Conservation (phyloP, 23 red algal genomes). For the Pyropia haitanensis region DNA sequence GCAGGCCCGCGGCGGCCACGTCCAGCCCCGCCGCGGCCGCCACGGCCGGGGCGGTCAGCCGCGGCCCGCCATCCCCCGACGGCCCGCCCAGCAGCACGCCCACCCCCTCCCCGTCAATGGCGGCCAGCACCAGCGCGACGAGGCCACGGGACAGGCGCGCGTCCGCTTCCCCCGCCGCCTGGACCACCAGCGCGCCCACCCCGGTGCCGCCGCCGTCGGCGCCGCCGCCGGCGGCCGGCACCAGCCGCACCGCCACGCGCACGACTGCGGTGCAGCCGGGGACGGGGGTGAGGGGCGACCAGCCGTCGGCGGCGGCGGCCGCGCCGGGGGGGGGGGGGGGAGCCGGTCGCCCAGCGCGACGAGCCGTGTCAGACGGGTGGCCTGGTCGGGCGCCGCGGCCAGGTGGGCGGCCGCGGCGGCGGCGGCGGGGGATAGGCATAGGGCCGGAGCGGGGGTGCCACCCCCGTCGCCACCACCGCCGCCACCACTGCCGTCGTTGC, state of each 20-base stretch:
- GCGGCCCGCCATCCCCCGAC: background rate
- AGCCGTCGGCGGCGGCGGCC: background rate
- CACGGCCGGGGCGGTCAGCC: slow-evolving; percentile 2
- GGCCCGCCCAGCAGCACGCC: too few relatives aligned
- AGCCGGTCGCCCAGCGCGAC: slow-evolving; percentile 16
- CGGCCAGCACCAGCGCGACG: slow-evolving; percentile 31
- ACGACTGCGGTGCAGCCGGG: slow-evolving; percentile 36
- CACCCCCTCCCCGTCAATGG: slow-evolving; percentile 16
- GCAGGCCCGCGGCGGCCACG: background rate
- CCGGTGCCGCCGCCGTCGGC: background rate
- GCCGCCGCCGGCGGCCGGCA: background rate
- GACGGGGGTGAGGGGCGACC: slow-evolving; percentile 7
- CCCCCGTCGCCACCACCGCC: too few relatives aligned
- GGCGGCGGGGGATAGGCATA: too few relatives aligned
- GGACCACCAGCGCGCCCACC: too few relatives aligned
- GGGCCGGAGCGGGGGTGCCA: too few relatives aligned
- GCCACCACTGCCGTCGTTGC: too few relatives aligned
- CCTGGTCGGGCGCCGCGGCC: too few relatives aligned
- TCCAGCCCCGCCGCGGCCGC: slow-evolving; percentile 7
- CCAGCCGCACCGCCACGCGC: slow-evolving; percentile 11
- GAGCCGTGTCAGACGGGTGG: slow-evolving; percentile 15
- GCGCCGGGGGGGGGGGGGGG: background rate
- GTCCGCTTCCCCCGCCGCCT: slow-evolving; percentile 17
- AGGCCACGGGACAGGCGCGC: slow-evolving; percentile 49
- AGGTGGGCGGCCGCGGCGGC: too few relatives aligned